Evolutionary conservation across 305 asterid species (phyloP).

Genomic region (Solanum hybrid): DNA sequence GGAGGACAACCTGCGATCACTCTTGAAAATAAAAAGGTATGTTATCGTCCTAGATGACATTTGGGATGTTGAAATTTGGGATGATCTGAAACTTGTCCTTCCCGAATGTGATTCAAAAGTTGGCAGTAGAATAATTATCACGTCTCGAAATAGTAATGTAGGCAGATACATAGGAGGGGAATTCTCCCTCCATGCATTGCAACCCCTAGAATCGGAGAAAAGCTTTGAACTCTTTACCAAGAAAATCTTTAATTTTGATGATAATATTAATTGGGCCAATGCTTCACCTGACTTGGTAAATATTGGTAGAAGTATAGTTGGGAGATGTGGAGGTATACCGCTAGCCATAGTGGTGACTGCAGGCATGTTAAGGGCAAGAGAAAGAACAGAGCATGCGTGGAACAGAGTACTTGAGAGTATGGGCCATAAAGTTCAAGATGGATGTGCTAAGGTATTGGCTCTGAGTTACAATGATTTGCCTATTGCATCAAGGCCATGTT

Average conservation of each 20-base stretch:
- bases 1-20: background rate
- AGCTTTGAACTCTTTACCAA: constrained; percentile 9
- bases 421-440: too few species aligned
- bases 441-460: too few species aligned
- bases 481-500: too few species aligned
- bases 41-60: too few species aligned
- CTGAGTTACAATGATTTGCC: too few species aligned
- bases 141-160: too few species aligned
- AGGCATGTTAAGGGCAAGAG: background rate
- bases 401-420: background rate
- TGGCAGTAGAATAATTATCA: background rate
- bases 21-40: background rate
- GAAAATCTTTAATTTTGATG: background rate
- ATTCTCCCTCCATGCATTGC: background rate
- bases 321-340: background rate
- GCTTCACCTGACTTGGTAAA: background rate
- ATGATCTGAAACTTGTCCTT: too few species aligned
- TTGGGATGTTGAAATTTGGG: too few species aligned
- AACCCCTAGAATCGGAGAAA: rapidly evolving
- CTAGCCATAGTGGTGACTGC: background rate
- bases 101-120: too few species aligned
- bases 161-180: background rate
- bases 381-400: background rate
- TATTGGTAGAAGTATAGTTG: constrained; percentile 2
- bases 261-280: background rate